These are phyloP conservation scores for Fusarium bulbicola DNA, from an alignment of 2,329 filamentous ascomycete genomes.

Conservation along the genomic window DNA sequence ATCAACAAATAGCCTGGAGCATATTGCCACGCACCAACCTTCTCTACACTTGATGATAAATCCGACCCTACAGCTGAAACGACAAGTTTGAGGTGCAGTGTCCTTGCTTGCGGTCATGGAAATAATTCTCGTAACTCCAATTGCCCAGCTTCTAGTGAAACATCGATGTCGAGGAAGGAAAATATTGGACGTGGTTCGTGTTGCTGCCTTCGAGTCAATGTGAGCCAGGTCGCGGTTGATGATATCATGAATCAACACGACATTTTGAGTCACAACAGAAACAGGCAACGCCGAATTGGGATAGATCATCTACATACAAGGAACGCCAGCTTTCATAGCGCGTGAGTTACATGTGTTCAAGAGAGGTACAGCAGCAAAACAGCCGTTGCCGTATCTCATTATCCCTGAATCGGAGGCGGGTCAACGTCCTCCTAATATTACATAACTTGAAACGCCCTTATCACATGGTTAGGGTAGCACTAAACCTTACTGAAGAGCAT, in stretches of 20 bases:
- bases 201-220: accelerated
- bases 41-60: too few relatives aligned
- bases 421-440: neutral
- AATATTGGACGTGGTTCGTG: too few relatives aligned
- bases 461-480: accelerated
- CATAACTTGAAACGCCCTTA: too few relatives aligned
- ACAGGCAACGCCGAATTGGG: accelerated
- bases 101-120: accelerated
- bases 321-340: accelerated
- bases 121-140: accelerated
- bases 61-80: neutral
- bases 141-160: accelerated
- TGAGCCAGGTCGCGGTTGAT: accelerated
- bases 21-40: neutral
- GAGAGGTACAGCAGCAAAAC: neutral
- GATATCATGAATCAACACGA: neutral
- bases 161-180: accelerated
- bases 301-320: accelerated
- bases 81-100: neutral
- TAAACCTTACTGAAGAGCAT: neutral
- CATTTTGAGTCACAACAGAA: neutral
- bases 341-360: accelerated
- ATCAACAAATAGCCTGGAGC: neutral
- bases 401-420: neutral
- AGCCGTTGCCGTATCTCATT: accelerated